A percentile compares a stretch with the other conserved stretches of the same genome.
Evolutionary conservation across 805 yeast species (phyloP).

Genomic region (Kregervanrija fluxuum): DNA sequence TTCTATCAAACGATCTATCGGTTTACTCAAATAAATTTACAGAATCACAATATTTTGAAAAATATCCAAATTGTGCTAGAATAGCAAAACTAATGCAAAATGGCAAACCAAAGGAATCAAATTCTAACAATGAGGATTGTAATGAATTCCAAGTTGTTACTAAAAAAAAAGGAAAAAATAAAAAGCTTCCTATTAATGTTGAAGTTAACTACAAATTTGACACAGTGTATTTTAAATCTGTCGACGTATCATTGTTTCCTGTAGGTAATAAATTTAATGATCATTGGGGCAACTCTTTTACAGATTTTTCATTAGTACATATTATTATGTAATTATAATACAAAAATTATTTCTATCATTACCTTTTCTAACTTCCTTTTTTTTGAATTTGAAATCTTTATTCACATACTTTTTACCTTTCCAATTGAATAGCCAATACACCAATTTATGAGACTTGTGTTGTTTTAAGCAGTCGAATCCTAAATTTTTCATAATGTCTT

Average conservation of each 20-base stretch:
- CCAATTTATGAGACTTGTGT: slow-evolving; percentile 63
- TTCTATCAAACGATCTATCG: slow-evolving; percentile 27
- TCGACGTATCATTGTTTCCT: neutral
- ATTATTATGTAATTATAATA: slow-evolving; percentile 28
- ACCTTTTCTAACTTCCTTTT: slow-evolving; percentile 51
- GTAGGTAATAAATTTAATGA: slow-evolving; percentile 3
- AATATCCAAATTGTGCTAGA: slow-evolving; percentile 24
- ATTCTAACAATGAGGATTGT: neutral
- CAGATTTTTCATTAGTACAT: slow-evolving; percentile 18
- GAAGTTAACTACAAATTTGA: slow-evolving; percentile 13
- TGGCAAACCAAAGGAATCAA: neutral
- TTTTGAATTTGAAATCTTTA: slow-evolving; percentile 22
- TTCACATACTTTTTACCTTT: slow-evolving; percentile 20
- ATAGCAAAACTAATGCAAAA: slow-evolving; percentile 11
- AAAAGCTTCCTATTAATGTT: slow-evolving; percentile 3
- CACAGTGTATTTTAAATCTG: slow-evolving; percentile 10
- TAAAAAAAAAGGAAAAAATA: slow-evolving; percentile 9
- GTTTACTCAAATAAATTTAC: slow-evolving; percentile 23
- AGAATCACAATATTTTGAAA: slow-evolving; percentile 18
- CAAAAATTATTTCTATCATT: slow-evolving; percentile 64
- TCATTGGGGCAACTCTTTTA: slow-evolving; percentile 22
- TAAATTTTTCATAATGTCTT: slow-evolving; percentile 42
- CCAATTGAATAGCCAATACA: slow-evolving; percentile 63
- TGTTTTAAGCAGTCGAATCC: slow-evolving; percentile 47
- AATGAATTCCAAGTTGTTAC: slow-evolving; percentile 15